Evolutionary conservation across 768 basidiomycete species (phyloP).

Genomic region (Boletus rubropictus): DNA sequence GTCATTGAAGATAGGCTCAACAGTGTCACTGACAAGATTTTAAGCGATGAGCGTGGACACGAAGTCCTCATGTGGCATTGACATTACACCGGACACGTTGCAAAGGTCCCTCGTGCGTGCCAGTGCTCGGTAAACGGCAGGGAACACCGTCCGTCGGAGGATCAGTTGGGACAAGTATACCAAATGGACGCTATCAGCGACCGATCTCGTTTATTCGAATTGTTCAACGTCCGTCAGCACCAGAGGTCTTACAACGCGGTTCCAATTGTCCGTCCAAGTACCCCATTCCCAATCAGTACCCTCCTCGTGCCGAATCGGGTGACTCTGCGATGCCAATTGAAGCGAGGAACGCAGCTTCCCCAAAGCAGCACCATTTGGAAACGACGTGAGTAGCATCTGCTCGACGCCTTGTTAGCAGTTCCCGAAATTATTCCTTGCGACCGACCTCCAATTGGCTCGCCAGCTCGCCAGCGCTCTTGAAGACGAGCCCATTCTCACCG

Average conservation of each 20-base stretch:
- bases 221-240: slow-evolving; percentile 31
- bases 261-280: slow-evolving; percentile 88
- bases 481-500: slow-evolving; percentile 78
- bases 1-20: no score
- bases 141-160: not conserved
- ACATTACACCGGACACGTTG: no score
- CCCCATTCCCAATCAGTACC: slow-evolving; percentile 51
- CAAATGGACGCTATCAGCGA: not conserved
- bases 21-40: no score
- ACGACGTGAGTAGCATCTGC: slow-evolving; percentile 54
- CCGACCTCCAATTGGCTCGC: slow-evolving; percentile 59
- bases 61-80: no score
- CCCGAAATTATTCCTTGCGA: not conserved
- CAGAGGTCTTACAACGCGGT: slow-evolving; percentile 56
- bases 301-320: slow-evolving; percentile 15
- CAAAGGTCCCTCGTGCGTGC: not conserved
- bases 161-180: not conserved
- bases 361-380: slow-evolving; percentile 53
- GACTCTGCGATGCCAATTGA: slow-evolving; percentile 26
- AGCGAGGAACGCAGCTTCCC: slow-evolving; percentile 49
- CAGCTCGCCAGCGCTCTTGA: slow-evolving; percentile 60
- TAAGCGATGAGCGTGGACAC: no score
- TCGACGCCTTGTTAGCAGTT: not conserved
- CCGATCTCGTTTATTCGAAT: slow-evolving; percentile 11
- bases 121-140: not conserved